A percentile compares a stretch with the other conserved stretches of the same genome.
Evolutionary conservation across 2,329 filamentous ascomycete species (phyloP).

Genomic region (Emergomyces pasteurianus): DNA sequence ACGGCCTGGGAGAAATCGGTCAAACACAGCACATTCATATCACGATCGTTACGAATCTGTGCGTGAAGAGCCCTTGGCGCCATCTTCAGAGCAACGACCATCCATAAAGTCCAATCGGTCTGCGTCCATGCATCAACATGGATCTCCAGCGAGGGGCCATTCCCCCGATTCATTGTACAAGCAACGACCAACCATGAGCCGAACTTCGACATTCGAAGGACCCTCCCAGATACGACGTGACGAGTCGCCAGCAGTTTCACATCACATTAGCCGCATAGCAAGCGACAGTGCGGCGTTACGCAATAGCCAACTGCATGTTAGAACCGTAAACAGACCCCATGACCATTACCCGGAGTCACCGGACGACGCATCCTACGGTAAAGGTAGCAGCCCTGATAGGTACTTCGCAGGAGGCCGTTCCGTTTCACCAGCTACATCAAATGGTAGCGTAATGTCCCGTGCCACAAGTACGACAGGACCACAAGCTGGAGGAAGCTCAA

Average conservation of each 20-base stretch:
- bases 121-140: constrained; percentile 23
- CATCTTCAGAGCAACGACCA: constrained; percentile 38
- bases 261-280: constrained; percentile 38
- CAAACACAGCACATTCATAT: constrained; percentile 53
- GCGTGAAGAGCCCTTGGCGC: constrained; percentile 43
- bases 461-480: constrained; percentile 39
- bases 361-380: constrained; percentile 40
- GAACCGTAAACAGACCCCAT: constrained; percentile 26
- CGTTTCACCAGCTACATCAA: constrained; percentile 41
- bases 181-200: constrained; percentile 34
- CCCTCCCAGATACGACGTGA: constrained; percentile 43
- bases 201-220: constrained; percentile 49
- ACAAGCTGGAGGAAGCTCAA: constrained; percentile 13
- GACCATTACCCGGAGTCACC: constrained; percentile 36
- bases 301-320: constrained; percentile 36
- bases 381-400: constrained; percentile 37
- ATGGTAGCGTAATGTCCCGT: constrained; percentile 40
- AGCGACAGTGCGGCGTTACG: constrained; percentile 44
- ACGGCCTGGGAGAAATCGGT: constrained; percentile 43
- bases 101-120: constrained; percentile 39
- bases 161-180: constrained; percentile 28
- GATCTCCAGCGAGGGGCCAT: constrained; percentile 29
- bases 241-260: constrained; percentile 35
- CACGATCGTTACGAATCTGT: constrained; percentile 45
- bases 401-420: constrained; percentile 29